Evolutionary conservation across 129 eudicot genomes (phyloP), one percentile per base, ranked within the genome.

Genomic region (Centrapalus pauciflorus): DNA sequence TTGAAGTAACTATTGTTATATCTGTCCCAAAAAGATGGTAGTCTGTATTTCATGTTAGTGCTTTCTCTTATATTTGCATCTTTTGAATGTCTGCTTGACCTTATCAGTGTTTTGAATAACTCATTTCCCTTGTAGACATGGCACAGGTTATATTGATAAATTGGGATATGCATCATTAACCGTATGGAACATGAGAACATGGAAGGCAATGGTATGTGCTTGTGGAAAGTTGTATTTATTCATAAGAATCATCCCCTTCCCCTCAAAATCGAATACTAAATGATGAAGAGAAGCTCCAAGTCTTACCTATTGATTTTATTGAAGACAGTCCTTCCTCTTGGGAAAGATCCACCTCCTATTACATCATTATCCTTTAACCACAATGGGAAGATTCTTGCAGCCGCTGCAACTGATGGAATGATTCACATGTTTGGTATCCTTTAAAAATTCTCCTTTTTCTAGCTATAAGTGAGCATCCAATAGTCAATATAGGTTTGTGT

Each of bases 381-480:
- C 85, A 94, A 94, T n/a, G 99, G 99, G 59, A 94, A 94, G 88
- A 89, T 94, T 69, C 71, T 94, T 69, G 97, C 97, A 35, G 99
- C 99, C 59, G 90, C 93, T 69, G 99, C 99, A 71, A 82, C 74
- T 14, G 99, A 94, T 84, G 99, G 99, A 70, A 88, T 89, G 97
- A 84, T 94, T 72, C 97, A 94, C 71, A 94, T 94, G 87, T 94
- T 94, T 58, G 99, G 99, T 94, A 94, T 94, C 95, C 99, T 88
- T n/a, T 69, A 8, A 41, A 38, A 3, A 0, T 46, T 29, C 11
- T 61, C 20, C 30, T 1, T 6, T 29, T 38, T 60, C 1, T 6
- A 19, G 61, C 33, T 34, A 55, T 17, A 59, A 14, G n/a, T 13
- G 11, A 61, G 55, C 38, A 27, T 30, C 63, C 50, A 57, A 34